Evolutionary conservation across 805 yeast genomes (phyloP).

Genomic region (Kodamaea neixiangensis): DNA sequence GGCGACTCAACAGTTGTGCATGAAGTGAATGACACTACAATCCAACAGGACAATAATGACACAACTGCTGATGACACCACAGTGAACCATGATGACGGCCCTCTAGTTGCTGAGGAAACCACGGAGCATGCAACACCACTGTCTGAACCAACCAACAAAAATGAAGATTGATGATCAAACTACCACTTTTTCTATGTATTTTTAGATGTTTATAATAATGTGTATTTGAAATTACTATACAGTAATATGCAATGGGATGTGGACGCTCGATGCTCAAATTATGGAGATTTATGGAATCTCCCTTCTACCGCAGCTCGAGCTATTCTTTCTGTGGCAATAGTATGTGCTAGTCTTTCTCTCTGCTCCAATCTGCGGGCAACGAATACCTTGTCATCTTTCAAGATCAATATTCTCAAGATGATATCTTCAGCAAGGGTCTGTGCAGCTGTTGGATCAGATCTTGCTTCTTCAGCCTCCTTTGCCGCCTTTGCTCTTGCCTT

Average conservation of each 20-base stretch:
- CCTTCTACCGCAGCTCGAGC: constrained; percentile 51
- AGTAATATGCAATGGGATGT: background rate
- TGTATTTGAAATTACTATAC: background rate
- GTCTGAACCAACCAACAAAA: constrained; percentile 7
- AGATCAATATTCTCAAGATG: constrained; percentile 66
- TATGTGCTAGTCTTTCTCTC: constrained; percentile 58
- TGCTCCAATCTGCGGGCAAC: constrained; percentile 62
- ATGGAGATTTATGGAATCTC: constrained; percentile 19
- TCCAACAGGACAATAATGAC: constrained; percentile 50
- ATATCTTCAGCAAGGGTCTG: constrained; percentile 61
- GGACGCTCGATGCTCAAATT: background rate
- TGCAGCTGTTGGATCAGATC: constrained; percentile 44
- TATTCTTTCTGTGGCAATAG: constrained; percentile 53
- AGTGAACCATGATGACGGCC: constrained; percentile 29
- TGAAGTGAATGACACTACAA: constrained; percentile 48
- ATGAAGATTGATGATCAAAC: constrained; percentile 1
- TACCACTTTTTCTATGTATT: constrained; percentile 4
- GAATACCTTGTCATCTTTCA: constrained; percentile 61
- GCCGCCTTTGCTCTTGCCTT: constrained; percentile 46
- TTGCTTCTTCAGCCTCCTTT: constrained; percentile 20
- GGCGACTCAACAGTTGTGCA: constrained; percentile 28
- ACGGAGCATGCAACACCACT: constrained; percentile 4
- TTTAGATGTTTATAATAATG: constrained; percentile 6
- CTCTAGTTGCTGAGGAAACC: constrained; percentile 19
- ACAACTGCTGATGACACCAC: constrained; percentile 46